Percentiles rank a stretch among this genome's conserved stretches.
phyloP scores from a whole-genome alignment of 305 asterid species.

The Andrographis paniculata region DNA sequence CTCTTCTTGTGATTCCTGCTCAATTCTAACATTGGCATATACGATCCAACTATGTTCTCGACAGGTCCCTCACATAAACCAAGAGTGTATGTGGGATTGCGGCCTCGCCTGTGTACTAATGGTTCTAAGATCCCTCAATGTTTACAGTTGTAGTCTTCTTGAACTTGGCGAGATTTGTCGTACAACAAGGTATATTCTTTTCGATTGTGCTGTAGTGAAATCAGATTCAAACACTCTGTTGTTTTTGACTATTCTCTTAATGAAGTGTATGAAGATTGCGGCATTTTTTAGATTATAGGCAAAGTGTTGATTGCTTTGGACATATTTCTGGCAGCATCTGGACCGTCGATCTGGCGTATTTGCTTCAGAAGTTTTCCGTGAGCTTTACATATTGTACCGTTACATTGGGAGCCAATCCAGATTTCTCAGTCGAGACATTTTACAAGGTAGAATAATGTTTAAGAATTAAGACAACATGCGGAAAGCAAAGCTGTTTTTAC shows the following conservation, averaged over 20 bases:
- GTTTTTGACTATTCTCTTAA: too few species aligned
- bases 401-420: conserved; percentile 94
- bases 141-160: conserved; percentile 36
- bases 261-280: too few species aligned
- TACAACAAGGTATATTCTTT: conserved; percentile 58
- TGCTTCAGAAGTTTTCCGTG: conserved; percentile 79
- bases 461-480: too few species aligned
- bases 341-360: conserved; percentile 98
- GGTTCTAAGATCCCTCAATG: conserved; percentile 70
- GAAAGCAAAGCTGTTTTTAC: too few species aligned
- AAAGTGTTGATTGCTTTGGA: too few species aligned
- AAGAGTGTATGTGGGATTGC: conserved; percentile 83
- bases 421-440: conserved; percentile 76
- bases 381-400: conserved; percentile 83
- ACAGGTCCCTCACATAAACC: conserved; percentile 89
- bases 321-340: conserved; percentile 74
- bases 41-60: neutral
- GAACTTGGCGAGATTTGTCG: conserved; percentile 60
- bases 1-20: too few species aligned
- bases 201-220: too few species aligned
- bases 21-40: too few species aligned
- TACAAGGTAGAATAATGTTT: too few species aligned
- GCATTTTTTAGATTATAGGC: too few species aligned
- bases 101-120: conserved; percentile 94
- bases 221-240: too few species aligned